These are phyloP conservation scores for Obelidium mucronatum DNA, from an alignment of 192 early-diverging fungal species.

Conservation along the genomic window DNA sequence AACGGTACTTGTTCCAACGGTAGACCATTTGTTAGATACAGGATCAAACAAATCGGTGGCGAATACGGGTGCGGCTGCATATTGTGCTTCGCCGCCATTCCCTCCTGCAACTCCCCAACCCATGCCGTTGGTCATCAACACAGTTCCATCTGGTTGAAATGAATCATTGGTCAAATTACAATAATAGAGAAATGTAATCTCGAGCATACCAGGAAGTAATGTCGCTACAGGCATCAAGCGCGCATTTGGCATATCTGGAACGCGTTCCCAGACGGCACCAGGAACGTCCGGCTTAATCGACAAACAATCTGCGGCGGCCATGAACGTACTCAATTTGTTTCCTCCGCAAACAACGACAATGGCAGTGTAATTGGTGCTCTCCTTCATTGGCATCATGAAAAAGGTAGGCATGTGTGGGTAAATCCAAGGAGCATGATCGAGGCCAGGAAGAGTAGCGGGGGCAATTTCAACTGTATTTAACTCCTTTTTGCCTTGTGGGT, in stretches of 20 bases:
- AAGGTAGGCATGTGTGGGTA: constrained; percentile 42
- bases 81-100: constrained; percentile 36
- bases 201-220: constrained; percentile 40
- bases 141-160: constrained; percentile 49
- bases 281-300: constrained; percentile 36
- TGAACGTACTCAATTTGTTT: constrained; percentile 1
- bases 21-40: constrained; percentile 12
- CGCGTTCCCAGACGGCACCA: constrained; percentile 27
- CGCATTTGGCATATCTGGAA: constrained; percentile 22
- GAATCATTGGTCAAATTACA: no score
- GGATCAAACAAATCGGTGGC: constrained; percentile 42
- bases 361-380: constrained; percentile 28
- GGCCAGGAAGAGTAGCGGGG: background rate
- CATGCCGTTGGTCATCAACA: constrained; percentile 44
- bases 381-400: constrained; percentile 40
- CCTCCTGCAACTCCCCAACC: constrained; percentile 45
- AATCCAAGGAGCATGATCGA: constrained; percentile 36
- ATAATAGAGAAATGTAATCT: constrained; percentile 10
- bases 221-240: constrained; percentile 45
- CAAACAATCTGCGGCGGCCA: constrained; percentile 28
- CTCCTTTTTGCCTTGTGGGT: constrained; percentile 3
- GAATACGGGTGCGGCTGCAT: constrained; percentile 40
- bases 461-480: background rate
- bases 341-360: constrained; percentile 47
- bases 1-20: constrained; percentile 15